These are phyloP conservation scores for Penicillium odoratum DNA, from an alignment of 495 filamentous ascomycete species.

Conservation along the genomic window DNA sequence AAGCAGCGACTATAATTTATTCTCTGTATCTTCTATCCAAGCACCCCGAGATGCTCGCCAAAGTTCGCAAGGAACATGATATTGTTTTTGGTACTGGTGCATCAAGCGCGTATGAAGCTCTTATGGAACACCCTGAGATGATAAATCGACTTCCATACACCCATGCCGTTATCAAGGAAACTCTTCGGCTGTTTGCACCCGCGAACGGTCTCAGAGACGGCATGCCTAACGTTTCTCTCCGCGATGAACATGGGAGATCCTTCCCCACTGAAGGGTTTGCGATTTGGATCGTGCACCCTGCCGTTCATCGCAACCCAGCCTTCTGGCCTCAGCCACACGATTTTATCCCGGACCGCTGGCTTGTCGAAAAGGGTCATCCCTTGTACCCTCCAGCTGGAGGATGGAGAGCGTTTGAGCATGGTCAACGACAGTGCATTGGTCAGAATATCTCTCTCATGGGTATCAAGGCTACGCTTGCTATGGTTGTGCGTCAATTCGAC, in stretches of 20 bases:
- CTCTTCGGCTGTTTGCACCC: neutral
- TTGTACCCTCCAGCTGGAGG: neutral
- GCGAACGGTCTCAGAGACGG: neutral
- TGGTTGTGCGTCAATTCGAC: neutral
- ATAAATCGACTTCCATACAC: constrained; percentile 1
- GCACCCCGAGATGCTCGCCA: neutral
- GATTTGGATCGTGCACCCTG: neutral
- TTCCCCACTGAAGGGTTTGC: neutral
- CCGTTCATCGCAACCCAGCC: neutral
- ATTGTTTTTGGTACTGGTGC: neutral
- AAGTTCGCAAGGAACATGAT: neutral
- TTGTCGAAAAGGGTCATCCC: neutral
- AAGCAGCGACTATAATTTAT: neutral
- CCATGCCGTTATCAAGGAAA: neutral
- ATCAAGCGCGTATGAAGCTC: neutral
- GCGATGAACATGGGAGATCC: neutral
- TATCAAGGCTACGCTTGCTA: neutral
- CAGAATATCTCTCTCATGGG: neutral
- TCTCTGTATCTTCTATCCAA: neutral
- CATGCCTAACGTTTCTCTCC: no score
- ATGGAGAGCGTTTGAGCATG: neutral
- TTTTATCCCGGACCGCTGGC: no score
- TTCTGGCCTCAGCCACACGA: no score
- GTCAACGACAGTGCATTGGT: neutral
- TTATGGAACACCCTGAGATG: neutral